Conservation (phyloP, 2,329 filamentous ascomycete species). For the Dryadomyces sulphureus region DNA sequence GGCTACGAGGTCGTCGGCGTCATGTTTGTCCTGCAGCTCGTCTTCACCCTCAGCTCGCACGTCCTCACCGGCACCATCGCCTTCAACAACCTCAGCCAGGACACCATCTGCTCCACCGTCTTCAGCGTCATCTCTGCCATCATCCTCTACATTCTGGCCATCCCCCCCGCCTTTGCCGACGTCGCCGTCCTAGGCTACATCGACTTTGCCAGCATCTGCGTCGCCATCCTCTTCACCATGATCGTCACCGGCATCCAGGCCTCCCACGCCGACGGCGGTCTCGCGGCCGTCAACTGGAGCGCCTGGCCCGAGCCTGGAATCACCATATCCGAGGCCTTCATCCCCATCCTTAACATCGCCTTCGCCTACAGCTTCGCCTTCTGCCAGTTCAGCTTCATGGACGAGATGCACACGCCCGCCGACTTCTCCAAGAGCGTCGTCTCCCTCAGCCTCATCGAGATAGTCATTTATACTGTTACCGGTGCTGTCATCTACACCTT, state of each 20-base stretch:
- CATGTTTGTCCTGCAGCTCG: conserved; percentile 47
- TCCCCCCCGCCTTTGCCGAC: conserved; percentile 33
- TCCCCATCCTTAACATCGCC: conserved; percentile 52
- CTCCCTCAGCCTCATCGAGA: conserved; percentile 38
- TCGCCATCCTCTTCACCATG: conserved; percentile 4
- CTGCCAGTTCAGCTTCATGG: conserved; percentile 38
- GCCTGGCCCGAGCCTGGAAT: conserved; percentile 30
- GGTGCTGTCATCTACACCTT: conserved; percentile 4
- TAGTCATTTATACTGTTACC: conserved; percentile 5
- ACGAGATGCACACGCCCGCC: conserved; percentile 34
- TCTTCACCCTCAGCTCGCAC: conserved; percentile 60
- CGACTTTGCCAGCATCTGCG: conserved; percentile 32
- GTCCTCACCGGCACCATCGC: conserved; percentile 56
- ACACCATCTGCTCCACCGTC: conserved; percentile 31
- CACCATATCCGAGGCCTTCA: conserved; percentile 39
- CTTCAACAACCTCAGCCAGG: conserved; percentile 47
- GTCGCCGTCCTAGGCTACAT: conserved; percentile 34
- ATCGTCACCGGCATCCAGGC: conserved; percentile 3
- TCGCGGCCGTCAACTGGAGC: conserved; percentile 21
- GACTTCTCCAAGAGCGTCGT: conserved; percentile 41
- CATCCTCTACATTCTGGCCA: conserved; percentile 28
- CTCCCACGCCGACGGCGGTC: conserved; percentile 19
- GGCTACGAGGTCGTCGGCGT: conserved; percentile 48
- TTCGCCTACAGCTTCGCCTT: conserved; percentile 50
- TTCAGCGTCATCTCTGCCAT: conserved; percentile 31